phyloP scores from a whole-genome alignment of 371 early-diverging fungal genomes.

The Phascolomyces articulosus region DNA sequence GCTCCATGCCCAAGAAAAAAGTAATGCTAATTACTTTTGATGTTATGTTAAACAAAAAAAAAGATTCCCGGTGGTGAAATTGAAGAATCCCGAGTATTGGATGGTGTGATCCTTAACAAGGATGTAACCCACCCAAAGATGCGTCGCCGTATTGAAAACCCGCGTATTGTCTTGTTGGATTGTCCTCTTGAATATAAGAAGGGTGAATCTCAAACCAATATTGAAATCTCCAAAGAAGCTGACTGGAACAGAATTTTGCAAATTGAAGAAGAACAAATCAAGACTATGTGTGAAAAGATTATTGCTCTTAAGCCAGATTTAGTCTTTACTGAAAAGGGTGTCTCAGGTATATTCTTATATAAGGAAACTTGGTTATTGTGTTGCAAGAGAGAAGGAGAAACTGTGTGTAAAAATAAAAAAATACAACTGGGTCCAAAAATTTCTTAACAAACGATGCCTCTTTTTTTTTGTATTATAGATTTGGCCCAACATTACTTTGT shows the following conservation, averaged over 20 bases:
- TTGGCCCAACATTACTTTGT: conserved; percentile 98
- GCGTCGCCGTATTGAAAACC: conserved; percentile 98
- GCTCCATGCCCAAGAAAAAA: too few species aligned
- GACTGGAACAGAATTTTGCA: conserved; percentile 98
- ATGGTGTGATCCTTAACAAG: conserved; percentile 99
- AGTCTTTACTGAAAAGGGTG: conserved; percentile 99
- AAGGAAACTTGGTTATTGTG: not conserved
- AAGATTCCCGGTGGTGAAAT: conserved; percentile 98
- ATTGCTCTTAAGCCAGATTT: conserved; percentile 97
- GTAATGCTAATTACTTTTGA: not conserved
- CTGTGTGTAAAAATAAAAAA: too few species aligned
- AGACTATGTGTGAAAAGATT: conserved; percentile 96
- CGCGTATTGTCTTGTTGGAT: conserved; percentile 97
- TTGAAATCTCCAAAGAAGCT: conserved; percentile 96
- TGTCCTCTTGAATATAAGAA: conserved; percentile 99
- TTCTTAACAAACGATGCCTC: not conserved
- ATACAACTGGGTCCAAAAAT: too few species aligned
- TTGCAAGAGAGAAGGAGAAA: too few species aligned
- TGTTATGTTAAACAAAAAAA: not conserved
- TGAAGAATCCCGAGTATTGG: conserved; percentile 95
- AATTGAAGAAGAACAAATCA: conserved; percentile 99
- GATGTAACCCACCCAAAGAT: conserved; percentile 99
- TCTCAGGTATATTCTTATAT: conserved; percentile 73
- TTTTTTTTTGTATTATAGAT: conserved; percentile 49
- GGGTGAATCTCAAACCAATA: conserved; percentile 99